phyloP scores from a whole-genome alignment of 2,329 filamentous ascomycete genomes.

The Apiospora malaysiana region DNA sequence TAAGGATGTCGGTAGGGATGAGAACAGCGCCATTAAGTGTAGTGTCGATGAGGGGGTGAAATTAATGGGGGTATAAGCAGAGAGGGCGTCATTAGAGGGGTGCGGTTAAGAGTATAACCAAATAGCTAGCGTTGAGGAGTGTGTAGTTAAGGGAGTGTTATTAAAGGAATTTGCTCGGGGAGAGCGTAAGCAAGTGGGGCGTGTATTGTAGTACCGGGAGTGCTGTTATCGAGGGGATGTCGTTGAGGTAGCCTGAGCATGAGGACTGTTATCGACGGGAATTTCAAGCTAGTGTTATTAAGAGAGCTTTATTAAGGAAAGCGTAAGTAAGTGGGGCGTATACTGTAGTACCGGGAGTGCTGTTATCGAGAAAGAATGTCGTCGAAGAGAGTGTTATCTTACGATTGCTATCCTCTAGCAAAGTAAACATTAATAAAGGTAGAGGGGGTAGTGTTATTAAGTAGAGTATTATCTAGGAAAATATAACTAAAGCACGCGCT shows the following conservation, averaged over 20 bases:
- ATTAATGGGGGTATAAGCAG: background rate
- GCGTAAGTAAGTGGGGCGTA: too few relatives aligned
- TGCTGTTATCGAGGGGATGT: background rate
- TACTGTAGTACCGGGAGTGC: too few relatives aligned
- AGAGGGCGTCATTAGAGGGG: background rate
- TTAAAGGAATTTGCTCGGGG: background rate
- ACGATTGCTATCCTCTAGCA: too few relatives aligned
- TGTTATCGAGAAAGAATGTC: too few relatives aligned
- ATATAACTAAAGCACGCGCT: background rate
- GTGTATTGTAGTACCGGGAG: background rate
- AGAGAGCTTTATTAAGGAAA: too few relatives aligned
- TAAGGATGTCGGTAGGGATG: too few relatives aligned
- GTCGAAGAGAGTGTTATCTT: too few relatives aligned
- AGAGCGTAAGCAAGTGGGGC: background rate
- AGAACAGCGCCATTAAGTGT: too few relatives aligned
- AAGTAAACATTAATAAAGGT: background rate
- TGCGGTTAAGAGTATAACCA: background rate
- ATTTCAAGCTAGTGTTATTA: too few relatives aligned
- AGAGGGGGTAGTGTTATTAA: background rate
- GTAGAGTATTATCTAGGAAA: background rate
- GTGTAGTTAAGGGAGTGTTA: background rate
- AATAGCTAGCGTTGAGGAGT: background rate
- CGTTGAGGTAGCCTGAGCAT: too few relatives aligned
- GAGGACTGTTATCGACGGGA: too few relatives aligned
- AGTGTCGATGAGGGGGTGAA: background rate